These are phyloP conservation scores for Ceratopteris richardii DNA, from an alignment of 75 land plant genomes.

Conservation along the genomic window DNA sequence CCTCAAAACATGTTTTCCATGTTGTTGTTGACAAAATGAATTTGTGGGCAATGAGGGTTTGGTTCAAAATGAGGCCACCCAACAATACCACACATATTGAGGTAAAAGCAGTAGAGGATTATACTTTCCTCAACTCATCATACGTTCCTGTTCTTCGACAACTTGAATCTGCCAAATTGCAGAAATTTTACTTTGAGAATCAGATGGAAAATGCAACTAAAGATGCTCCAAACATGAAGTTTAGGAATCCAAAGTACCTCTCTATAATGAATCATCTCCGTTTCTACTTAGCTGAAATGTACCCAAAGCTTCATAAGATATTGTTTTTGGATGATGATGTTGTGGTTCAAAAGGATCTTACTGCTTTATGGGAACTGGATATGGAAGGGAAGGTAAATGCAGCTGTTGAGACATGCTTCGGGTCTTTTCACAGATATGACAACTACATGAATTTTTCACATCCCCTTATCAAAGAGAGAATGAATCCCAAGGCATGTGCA, in stretches of 20 bases:
- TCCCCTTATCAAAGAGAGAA: conserved; percentile 11
- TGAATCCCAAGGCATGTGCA: conserved; percentile 28
- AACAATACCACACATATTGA: conserved; percentile 26
- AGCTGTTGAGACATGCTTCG: conserved; percentile 28
- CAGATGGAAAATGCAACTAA: no score
- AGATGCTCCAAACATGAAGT: conserved; percentile 24
- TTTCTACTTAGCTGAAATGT: conserved; percentile 30
- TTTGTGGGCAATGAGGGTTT: conserved; percentile 24
- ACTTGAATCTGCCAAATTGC: conserved; percentile 31
- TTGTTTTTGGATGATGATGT: conserved; percentile 32
- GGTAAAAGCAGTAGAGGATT: conserved; percentile 30
- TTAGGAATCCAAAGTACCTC: conserved; percentile 28
- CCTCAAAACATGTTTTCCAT: conserved; percentile 30
- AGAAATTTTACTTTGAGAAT: conserved; percentile 25
- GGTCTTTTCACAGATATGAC: conserved; percentile 24
- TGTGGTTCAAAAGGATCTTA: conserved; percentile 29
- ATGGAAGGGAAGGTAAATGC: conserved; percentile 33
- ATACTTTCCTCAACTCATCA: conserved; percentile 28
- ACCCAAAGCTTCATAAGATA: conserved; percentile 21
- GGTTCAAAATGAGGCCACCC: conserved; percentile 24
- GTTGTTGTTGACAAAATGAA: conserved; percentile 28
- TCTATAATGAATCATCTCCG: conserved; percentile 35
- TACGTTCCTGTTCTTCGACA: conserved; percentile 26
- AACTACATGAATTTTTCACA: conserved; percentile 30
- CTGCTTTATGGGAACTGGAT: conserved; percentile 19